These are phyloP conservation scores for Xylaria sp. DNA, from an alignment of 2,329 filamentous ascomycete genomes.

Conservation along the genomic window DNA sequence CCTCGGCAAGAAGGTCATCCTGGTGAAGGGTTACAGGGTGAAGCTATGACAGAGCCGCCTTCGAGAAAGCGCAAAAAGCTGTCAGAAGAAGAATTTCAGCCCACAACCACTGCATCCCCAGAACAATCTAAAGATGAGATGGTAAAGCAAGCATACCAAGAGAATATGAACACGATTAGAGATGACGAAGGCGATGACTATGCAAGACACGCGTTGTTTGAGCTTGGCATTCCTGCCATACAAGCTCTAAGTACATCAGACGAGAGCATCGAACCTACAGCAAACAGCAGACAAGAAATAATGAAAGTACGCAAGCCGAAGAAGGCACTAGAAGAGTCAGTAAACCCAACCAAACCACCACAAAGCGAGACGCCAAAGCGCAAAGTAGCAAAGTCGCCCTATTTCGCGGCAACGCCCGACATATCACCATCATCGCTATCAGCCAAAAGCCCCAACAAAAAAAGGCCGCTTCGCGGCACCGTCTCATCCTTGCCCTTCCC, in stretches of 20 bases:
- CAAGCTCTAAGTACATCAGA: neutral
- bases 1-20: neutral
- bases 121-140: neutral
- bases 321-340: neutral
- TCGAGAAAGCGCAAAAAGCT: neutral
- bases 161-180: no score
- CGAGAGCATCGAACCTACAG: neutral
- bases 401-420: slow-evolving; percentile 35
- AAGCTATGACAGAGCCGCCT: neutral
- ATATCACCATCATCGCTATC: neutral
- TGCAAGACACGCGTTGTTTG: neutral
- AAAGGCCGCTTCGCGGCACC: slow-evolving; percentile 49
- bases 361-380: slow-evolving; percentile 34
- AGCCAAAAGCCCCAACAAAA: slow-evolving; percentile 34
- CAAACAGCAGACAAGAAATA: neutral
- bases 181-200: neutral
- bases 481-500: slow-evolving; percentile 70
- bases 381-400: slow-evolving; percentile 42
- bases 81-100: neutral
- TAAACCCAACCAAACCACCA: neutral
- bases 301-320: neutral
- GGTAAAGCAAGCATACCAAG: neutral
- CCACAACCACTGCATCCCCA: neutral
- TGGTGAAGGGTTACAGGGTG: neutral
- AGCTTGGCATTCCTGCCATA: neutral